These are phyloP conservation scores for Colletotrichum lini DNA, from an alignment of 2,329 filamentous ascomycete genomes.

Conservation along the genomic window DNA sequence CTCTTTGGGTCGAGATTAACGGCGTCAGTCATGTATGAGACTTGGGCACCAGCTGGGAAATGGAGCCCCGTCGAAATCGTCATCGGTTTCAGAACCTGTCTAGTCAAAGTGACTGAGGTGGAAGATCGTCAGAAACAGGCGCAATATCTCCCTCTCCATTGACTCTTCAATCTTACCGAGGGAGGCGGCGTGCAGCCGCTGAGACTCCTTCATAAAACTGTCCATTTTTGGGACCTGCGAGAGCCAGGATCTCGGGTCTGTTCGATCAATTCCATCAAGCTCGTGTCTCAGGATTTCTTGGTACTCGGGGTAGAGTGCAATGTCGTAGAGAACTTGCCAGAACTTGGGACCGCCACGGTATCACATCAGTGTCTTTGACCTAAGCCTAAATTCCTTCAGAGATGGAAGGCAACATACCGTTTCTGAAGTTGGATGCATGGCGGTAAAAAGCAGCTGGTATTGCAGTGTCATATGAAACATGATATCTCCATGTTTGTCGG, in stretches of 20 bases:
- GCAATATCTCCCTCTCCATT: no score
- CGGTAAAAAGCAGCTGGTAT: constrained; percentile 19
- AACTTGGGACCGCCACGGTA: neutral
- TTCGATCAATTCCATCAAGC: no score
- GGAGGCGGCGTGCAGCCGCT: constrained; percentile 9
- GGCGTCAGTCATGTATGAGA: constrained; percentile 25
- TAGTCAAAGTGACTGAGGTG: constrained; percentile 18
- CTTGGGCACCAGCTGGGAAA: constrained; percentile 10
- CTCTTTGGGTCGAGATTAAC: constrained; percentile 20
- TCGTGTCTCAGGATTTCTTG: no score
- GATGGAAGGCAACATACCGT: constrained; percentile 7
- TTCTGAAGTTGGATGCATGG: constrained; percentile 23
- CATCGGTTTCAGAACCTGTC: constrained; percentile 21
- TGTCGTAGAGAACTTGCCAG: constrained; percentile 25
- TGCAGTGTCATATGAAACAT: constrained; percentile 27
- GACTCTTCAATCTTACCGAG: constrained; percentile 1
- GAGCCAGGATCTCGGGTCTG: neutral
- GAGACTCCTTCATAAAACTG: constrained; percentile 32
- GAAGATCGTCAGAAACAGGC: neutral
- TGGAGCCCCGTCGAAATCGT: constrained; percentile 4
- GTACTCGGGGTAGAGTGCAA: constrained; percentile 8
- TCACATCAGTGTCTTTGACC: neutral
- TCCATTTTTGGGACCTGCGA: constrained; percentile 19
- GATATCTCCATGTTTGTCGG: constrained; percentile 8
- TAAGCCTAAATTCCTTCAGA: neutral